A percentile compares a stretch with the other conserved stretches of the same genome.
Evolutionary conservation across 2,329 filamentous ascomycete genomes (phyloP).

Genomic region (Venturia aucupariae): DNA sequence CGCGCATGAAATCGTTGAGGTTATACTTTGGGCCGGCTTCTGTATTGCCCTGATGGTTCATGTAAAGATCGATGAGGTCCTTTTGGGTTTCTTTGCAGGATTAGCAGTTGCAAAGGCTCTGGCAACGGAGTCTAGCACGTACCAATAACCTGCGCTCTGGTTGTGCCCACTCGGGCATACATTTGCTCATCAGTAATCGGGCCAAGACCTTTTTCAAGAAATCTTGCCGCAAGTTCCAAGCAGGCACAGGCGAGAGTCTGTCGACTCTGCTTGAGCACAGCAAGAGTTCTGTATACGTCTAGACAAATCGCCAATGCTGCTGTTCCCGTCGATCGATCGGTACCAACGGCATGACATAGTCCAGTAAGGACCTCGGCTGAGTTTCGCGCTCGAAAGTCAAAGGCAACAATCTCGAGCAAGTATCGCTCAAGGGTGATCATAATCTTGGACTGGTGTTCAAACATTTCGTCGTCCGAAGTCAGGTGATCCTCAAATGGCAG

Average conservation of each 20-base stretch:
- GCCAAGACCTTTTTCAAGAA: slow-evolving; percentile 37
- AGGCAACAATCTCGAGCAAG: slow-evolving; percentile 85
- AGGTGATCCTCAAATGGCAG: slow-evolving; percentile 55
- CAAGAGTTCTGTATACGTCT: slow-evolving; percentile 88
- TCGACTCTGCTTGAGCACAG: slow-evolving; percentile 80
- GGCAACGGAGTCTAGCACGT: slow-evolving; percentile 12
- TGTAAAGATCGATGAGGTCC: slow-evolving; percentile 87
- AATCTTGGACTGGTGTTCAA: slow-evolving; percentile 68
- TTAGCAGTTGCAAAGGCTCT: slow-evolving; percentile 26
- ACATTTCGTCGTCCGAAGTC: slow-evolving; percentile 62
- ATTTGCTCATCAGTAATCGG: slow-evolving; percentile 19
- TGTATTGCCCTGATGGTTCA: slow-evolving; percentile 67
- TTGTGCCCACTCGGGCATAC: slow-evolving; percentile 16
- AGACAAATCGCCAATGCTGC: slow-evolving; percentile 74
- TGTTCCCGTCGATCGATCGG: slow-evolving; percentile 42
- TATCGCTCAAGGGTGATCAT: slow-evolving; percentile 86
- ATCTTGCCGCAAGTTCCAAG: slow-evolving; percentile 67
- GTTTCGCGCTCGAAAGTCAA: slow-evolving; percentile 65
- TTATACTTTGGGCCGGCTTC: slow-evolving; percentile 64
- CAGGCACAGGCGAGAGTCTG: slow-evolving; percentile 77
- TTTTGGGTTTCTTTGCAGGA: slow-evolving; percentile 67
- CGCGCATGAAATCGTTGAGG: slow-evolving; percentile 70
- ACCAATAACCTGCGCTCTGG: slow-evolving; percentile 38
- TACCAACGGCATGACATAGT: slow-evolving; percentile 3
- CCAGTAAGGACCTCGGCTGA: slow-evolving; percentile 38